Conservation (phyloP, 2,329 filamentous ascomycete genomes). For the Cladophialophora bantiana region DNA sequence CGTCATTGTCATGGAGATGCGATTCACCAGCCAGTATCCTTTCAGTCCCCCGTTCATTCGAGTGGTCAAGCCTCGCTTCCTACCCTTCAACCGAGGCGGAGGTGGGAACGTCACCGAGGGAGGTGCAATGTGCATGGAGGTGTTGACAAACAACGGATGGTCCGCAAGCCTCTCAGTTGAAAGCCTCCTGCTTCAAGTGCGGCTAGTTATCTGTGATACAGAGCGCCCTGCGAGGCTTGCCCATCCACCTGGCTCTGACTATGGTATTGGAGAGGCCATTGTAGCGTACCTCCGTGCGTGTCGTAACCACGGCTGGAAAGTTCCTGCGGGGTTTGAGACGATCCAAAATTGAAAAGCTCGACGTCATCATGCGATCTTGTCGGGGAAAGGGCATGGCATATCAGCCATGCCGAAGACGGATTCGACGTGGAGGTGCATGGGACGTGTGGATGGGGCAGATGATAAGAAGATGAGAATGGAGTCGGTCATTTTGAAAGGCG, state of each 20-base stretch:
- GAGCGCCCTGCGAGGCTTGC: constrained; percentile 76
- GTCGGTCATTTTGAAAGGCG: neutral
- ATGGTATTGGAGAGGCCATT: constrained; percentile 73
- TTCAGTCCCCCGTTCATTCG: constrained; percentile 83
- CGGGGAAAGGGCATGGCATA: neutral
- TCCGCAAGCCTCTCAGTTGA: constrained; percentile 75
- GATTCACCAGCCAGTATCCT: constrained; percentile 79
- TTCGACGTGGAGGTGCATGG: neutral
- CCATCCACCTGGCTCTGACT: constrained; percentile 54
- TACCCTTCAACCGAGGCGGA: constrained; percentile 73
- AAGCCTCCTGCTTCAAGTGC: constrained; percentile 79
- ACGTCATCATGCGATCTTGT: neutral
- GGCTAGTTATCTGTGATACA: constrained; percentile 72
- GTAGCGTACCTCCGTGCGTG: constrained; percentile 76
- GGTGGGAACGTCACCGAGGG: constrained; percentile 86
- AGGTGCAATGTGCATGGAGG: constrained; percentile 83
- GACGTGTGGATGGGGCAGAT: neutral
- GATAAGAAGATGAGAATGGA: neutral
- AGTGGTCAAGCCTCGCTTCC: constrained; percentile 79
- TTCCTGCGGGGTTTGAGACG: constrained; percentile 67
- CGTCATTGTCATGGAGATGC: constrained; percentile 81
- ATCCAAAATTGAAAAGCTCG: constrained; percentile 12
- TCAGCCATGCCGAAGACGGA: neutral
- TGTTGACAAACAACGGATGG: constrained; percentile 86
- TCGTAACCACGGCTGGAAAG: constrained; percentile 71